These are phyloP conservation scores for Pleurozium schreberi DNA, from an alignment of 225 moss, liverwort and hornwort species.

Conservation along the genomic window DNA sequence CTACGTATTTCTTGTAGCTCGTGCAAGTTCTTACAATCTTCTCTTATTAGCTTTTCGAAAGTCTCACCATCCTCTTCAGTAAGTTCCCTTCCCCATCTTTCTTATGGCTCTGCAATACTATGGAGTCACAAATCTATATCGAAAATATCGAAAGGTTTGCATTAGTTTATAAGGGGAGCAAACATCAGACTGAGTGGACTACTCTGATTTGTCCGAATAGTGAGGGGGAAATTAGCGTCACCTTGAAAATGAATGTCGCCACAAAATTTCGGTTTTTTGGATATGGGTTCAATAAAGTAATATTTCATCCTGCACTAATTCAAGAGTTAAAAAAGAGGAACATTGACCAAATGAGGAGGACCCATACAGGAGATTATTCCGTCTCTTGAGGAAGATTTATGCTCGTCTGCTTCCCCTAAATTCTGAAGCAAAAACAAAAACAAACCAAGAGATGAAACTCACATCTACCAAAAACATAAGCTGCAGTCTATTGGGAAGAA, in stretches of 20 bases:
- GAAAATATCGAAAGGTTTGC: neutral
- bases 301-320: neutral
- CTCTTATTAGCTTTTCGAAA: neutral
- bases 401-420: neutral
- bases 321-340: too few relatives aligned
- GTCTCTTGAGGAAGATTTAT: neutral
- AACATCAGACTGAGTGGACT: neutral
- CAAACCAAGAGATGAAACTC: neutral
- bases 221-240: neutral
- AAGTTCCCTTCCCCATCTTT: neutral
- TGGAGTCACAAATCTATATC: neutral
- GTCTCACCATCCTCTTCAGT: neutral
- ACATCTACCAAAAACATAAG: neutral
- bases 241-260: neutral
- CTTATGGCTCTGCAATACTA: neutral
- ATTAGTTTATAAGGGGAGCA: neutral
- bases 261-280: neutral
- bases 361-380: neutral
- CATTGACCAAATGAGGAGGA: neutral
- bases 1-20: neutral
- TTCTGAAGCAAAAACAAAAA: neutral
- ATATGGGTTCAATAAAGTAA: neutral
- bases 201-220: neutral
- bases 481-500: neutral
- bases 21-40: neutral